A percentile compares a stretch with the other conserved stretches of the same genome.
These are phyloP conservation scores for Byssochlamys sp. DNA, from an alignment of 2,329 filamentous ascomycete genomes.

Conservation along the genomic window DNA sequence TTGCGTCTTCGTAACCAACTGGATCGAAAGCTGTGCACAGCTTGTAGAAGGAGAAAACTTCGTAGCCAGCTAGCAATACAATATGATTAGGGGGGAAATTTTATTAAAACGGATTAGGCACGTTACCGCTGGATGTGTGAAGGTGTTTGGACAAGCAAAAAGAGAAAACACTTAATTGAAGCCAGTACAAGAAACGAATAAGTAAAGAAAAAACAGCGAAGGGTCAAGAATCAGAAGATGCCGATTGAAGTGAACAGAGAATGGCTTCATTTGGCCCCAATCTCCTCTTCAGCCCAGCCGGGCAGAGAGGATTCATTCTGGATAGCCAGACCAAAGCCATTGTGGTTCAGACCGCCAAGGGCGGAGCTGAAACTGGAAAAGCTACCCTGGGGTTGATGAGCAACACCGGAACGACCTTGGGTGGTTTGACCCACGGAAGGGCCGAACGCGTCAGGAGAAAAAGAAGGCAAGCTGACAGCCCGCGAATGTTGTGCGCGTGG, in stretches of 20 bases:
- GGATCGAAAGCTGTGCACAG: slow-evolving; percentile 6
- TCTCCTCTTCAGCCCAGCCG: slow-evolving; percentile 57
- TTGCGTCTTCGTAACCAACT: slow-evolving; percentile 11
- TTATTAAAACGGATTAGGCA: slow-evolving; percentile 12
- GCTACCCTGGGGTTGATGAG: slow-evolving; percentile 40
- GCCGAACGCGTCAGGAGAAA: slow-evolving; percentile 51
- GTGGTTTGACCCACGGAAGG: slow-evolving; percentile 27
- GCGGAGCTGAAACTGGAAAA: slow-evolving; percentile 52
- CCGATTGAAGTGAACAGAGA: slow-evolving; percentile 3
- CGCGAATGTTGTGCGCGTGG: slow-evolving; percentile 59
- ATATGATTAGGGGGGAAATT: slow-evolving; percentile 18
- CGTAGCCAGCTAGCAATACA: slow-evolving; percentile 35
- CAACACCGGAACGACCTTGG: slow-evolving; percentile 25
- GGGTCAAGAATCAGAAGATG: slow-evolving; percentile 6
- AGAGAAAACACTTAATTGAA: slow-evolving; percentile 12
- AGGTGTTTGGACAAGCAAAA: slow-evolving; percentile 17
- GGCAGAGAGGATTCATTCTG: slow-evolving; percentile 49
- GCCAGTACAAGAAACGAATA: slow-evolving; percentile 20
- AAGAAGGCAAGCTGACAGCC: slow-evolving; percentile 76
- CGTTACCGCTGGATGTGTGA: slow-evolving; percentile 16
- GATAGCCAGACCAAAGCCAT: slow-evolving; percentile 51
- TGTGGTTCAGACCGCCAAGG: slow-evolving; percentile 49
- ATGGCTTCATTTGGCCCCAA: slow-evolving; percentile 42
- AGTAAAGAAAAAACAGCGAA: slow-evolving; percentile 12
- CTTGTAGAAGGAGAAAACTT: slow-evolving; percentile 16